Percentiles rank a stretch among this genome's conserved stretches.
phyloP scores from a whole-genome alignment of 2,329 filamentous ascomycete species.

The Diatrype stigma region DNA sequence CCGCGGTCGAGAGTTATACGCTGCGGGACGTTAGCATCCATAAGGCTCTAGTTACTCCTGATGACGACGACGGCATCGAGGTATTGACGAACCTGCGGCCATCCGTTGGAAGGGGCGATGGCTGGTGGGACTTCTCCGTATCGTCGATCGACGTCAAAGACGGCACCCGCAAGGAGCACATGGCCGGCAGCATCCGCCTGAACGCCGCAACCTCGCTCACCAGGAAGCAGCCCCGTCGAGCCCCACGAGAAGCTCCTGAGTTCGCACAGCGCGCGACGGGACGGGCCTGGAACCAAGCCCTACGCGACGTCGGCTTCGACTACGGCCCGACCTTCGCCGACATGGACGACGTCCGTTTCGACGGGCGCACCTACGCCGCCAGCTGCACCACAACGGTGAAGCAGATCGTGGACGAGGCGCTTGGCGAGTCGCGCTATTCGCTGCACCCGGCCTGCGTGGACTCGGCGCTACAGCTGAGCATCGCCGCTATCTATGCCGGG shows the following conservation, averaged over 20 bases:
- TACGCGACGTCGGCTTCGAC: conserved; percentile 32
- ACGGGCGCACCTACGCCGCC: conserved; percentile 24
- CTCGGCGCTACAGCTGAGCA: conserved; percentile 29
- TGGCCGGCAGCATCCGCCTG: conserved; percentile 21
- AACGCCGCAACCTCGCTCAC: conserved; percentile 10
- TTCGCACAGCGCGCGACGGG: conserved; percentile 21
- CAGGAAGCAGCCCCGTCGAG: no score
- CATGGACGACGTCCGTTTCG: conserved; percentile 24
- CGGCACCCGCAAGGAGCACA: conserved; percentile 21
- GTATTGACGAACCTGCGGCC: conserved; percentile 20
- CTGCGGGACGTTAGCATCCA: conserved; percentile 27
- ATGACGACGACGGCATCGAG: conserved; percentile 27
- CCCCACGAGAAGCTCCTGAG: conserved; percentile 9
- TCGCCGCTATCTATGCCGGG: conserved; percentile 26
- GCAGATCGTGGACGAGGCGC: conserved; percentile 7
- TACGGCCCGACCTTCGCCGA: conserved; percentile 36
- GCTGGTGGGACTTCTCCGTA: conserved; percentile 28
- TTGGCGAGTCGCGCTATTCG: conserved; percentile 33
- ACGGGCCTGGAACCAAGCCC: conserved; percentile 28
- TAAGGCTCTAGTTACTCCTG: conserved; percentile 25
- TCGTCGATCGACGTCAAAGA: conserved; percentile 17
- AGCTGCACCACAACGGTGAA: conserved; percentile 19
- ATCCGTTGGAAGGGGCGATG: conserved; percentile 6
- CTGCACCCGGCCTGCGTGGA: conserved; percentile 38
- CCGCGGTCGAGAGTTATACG: conserved; percentile 15